Evolutionary conservation across 257 asterid species (phyloP).

Genomic region (Przewalskia tangutica): DNA sequence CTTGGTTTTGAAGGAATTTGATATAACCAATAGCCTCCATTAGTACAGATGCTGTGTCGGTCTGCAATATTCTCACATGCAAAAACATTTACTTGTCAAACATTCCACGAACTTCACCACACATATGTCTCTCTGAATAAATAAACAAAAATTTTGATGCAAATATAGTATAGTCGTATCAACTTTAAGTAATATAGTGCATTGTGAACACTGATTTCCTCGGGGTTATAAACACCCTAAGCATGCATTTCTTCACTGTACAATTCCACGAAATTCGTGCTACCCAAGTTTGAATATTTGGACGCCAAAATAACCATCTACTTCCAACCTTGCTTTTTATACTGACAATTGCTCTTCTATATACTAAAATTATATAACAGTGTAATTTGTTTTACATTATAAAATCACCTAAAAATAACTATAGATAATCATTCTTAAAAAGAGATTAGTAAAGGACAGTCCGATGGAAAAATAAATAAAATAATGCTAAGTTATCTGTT

Average conservation of each 20-base stretch:
- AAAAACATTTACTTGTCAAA: background rate
- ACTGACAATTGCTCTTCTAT: no score
- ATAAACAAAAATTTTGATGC: background rate
- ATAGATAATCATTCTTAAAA: no score
- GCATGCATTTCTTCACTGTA: constrained; percentile 2
- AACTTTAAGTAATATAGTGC: no score
- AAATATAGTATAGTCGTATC: no score
- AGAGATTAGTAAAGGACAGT: no score
- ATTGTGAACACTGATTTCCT: background rate
- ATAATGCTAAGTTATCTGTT: no score
- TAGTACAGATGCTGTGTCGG: constrained; percentile 94
- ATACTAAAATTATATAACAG: no score
- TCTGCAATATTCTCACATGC: constrained; percentile 52
- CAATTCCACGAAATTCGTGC: constrained; percentile 8
- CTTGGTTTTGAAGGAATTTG: constrained; percentile 84
- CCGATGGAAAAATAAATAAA: no score
- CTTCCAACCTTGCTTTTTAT: no score
- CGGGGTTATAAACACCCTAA: background rate
- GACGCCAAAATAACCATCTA: background rate
- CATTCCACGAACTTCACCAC: background rate
- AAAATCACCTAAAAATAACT: no score
- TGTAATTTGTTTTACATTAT: no score
- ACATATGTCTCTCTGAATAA: background rate
- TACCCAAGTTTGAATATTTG: background rate
- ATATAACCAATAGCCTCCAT: constrained; percentile 96